A percentile compares a stretch with the other conserved stretches of the same genome.
These are phyloP conservation scores for Microdochium paspali DNA, from an alignment of 2,329 filamentous ascomycete species.

Conservation along the genomic window DNA sequence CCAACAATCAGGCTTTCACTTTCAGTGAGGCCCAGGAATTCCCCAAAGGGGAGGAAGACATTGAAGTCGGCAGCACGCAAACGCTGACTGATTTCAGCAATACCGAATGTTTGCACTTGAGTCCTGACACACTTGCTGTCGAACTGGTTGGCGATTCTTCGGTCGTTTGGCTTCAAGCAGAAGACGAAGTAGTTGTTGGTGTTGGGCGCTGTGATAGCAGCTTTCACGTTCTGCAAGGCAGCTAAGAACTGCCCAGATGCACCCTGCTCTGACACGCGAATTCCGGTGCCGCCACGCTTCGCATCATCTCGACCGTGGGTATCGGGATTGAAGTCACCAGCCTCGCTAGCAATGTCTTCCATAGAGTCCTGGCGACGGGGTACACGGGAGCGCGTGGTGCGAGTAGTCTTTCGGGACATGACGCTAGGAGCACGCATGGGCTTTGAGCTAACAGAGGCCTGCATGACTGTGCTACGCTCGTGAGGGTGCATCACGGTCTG, in stretches of 20 bases:
- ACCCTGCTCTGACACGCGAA: conserved; percentile 57
- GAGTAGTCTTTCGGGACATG: conserved; percentile 64
- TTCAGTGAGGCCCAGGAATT: conserved; percentile 85
- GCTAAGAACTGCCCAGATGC: conserved; percentile 88
- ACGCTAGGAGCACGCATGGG: conserved; percentile 88
- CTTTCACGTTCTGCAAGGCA: conserved; percentile 82
- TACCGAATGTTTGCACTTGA: conserved; percentile 90
- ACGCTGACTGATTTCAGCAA: conserved; percentile 92
- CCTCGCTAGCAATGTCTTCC: conserved; percentile 42
- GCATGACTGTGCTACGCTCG: conserved; percentile 83
- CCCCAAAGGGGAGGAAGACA: conserved; percentile 88
- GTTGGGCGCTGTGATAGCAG: conserved; percentile 70
- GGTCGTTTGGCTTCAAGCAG: conserved; percentile 93
- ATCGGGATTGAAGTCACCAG: conserved; percentile 23
- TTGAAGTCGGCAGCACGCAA: conserved; percentile 91
- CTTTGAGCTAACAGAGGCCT: conserved; percentile 93
- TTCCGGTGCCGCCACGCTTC: conserved; percentile 28
- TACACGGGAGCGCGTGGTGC: conserved; percentile 22
- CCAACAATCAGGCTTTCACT: conserved; percentile 79
- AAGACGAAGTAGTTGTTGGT: conserved; percentile 95
- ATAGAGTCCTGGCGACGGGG: conserved; percentile 30
- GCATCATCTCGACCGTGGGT: conserved; percentile 12
- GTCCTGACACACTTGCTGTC: conserved; percentile 96
- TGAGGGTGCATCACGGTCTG: conserved; percentile 90
- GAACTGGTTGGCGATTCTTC: conserved; percentile 95